phyloP scores from a whole-genome alignment of 257 asterid species.

The Solanum clarkiae region DNA sequence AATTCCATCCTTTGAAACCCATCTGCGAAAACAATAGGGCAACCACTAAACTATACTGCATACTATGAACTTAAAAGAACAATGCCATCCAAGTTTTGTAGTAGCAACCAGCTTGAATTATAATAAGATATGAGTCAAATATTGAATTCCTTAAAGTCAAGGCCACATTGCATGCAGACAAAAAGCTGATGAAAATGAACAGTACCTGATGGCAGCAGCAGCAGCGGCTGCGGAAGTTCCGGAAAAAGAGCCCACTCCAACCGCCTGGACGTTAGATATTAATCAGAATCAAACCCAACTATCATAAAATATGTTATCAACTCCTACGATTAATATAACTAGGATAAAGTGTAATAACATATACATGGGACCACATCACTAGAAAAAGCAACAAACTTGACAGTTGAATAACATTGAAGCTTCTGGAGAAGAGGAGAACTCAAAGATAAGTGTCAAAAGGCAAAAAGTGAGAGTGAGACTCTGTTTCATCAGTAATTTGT shows the following conservation, averaged over 20 bases:
- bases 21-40: slow-evolving; percentile 35
- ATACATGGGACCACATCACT: background rate
- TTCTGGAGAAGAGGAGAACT: background rate
- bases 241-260: slow-evolving; percentile 84
- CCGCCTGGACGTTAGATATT: slow-evolving; percentile 51
- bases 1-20: slow-evolving; percentile 98
- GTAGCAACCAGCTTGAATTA: background rate
- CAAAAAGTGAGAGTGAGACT: background rate
- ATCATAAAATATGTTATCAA: background rate
- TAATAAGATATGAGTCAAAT: background rate
- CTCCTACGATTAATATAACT: background rate
- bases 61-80: background rate
- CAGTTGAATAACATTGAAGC: background rate
- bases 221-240: slow-evolving; percentile 75
- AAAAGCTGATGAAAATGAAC: background rate
- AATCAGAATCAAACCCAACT: slow-evolving; percentile 5
- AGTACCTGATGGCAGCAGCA: slow-evolving; percentile 90
- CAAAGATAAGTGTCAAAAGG: background rate
- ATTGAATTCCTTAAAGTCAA: background rate
- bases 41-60: background rate
- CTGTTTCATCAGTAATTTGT: background rate
- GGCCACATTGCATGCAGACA: background rate
- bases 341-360: background rate
- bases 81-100: background rate
- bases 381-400: background rate